Conservation (phyloP, 176 grass and related monocot species). For the Triticum urartu region DNA sequence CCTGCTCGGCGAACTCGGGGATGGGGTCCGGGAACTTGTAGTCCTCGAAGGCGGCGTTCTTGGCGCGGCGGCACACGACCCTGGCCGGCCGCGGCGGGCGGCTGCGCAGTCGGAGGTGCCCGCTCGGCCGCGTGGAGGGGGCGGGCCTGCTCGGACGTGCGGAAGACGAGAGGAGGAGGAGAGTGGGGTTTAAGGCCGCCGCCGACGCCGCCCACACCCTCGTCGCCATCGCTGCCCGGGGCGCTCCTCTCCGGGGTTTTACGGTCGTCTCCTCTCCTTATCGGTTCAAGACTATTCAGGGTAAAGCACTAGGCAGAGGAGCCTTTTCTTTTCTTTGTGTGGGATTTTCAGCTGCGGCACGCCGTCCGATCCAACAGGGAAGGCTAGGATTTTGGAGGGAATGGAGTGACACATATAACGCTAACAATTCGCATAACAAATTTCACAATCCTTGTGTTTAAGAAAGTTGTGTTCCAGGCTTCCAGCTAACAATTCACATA, state of each 20-base stretch:
- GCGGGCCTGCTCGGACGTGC: neutral
- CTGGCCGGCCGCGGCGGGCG: neutral
- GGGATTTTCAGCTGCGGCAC: neutral
- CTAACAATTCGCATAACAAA: neutral
- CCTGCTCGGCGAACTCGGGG: conserved; percentile 72
- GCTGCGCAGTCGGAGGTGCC: conserved; percentile 11
- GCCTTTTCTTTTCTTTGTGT: neutral
- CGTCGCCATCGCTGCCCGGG: conserved; percentile 33
- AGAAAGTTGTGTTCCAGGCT: no score
- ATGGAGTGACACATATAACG: neutral
- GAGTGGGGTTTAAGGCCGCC: conserved; percentile 27
- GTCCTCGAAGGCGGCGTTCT: conserved; percentile 44
- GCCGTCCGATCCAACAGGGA: conserved; percentile 6
- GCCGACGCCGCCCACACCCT: conserved; percentile 28
- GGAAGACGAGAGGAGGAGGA: conserved; percentile 1
- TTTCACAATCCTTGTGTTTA: no score
- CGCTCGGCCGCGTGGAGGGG: neutral
- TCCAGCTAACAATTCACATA: no score
- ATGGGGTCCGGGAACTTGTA: conserved; percentile 94
- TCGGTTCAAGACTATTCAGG: neutral
- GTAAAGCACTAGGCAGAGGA: neutral
- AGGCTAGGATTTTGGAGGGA: neutral
- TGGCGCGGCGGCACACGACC: conserved; percentile 50
- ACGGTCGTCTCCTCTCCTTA: conserved; percentile 3
- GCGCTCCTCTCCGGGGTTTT: neutral